Evolutionary conservation across 805 yeast genomes (phyloP), one percentile per base, ranked within the genome.

Genomic region (Metschnikowia continentalis): DNA sequence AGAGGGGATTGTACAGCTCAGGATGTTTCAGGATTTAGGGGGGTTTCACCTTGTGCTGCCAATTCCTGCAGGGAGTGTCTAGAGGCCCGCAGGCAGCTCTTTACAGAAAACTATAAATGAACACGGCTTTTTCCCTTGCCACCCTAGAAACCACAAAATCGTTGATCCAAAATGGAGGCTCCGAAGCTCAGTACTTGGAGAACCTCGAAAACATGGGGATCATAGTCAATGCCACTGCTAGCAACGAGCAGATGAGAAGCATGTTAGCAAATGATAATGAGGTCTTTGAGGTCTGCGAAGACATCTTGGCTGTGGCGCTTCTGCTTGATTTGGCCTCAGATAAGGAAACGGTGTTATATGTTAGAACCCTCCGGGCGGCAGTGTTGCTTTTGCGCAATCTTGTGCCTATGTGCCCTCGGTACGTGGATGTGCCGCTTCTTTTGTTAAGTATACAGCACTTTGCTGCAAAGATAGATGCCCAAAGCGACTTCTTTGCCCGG

Each of bases 301-400:
- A 51, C 22, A 44, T 50, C 3, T 17, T 59, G 33, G 47, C 51
- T 13, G 45, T 42, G 4, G 46, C 60, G 20, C 50, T 52, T 11
- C 53, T 50, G 51, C 15, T 50, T 19, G 49, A 46, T 3, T 23
- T 43, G 5, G 6, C 35, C 10, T 15, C 26, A 7, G 32, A 17
- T 6, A 47, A 46, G 14, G 47, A 56, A 2, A 26, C 32, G 6
- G 38, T 42, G 2, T 36, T 51, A 6, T 57, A 60, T 26, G 26
- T 66, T 6, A 64, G 85, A 40, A 54, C 74, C 2, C 49, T 76
- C 3, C 66, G 84, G 57, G 86, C 83, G 1, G 55, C 74, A 0
- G 49, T 80, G 1, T 54, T 82, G n/a, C 49, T 81, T n/a, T 64
- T 74, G 30, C 64, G 86, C 52, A 81, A 80, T 56, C 54, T 79